A percentile compares a stretch with the other conserved stretches of the same genome.
phyloP scores from a whole-genome alignment of 1,284 basidiomycete species.

The Apiotrichum gracile region DNA sequence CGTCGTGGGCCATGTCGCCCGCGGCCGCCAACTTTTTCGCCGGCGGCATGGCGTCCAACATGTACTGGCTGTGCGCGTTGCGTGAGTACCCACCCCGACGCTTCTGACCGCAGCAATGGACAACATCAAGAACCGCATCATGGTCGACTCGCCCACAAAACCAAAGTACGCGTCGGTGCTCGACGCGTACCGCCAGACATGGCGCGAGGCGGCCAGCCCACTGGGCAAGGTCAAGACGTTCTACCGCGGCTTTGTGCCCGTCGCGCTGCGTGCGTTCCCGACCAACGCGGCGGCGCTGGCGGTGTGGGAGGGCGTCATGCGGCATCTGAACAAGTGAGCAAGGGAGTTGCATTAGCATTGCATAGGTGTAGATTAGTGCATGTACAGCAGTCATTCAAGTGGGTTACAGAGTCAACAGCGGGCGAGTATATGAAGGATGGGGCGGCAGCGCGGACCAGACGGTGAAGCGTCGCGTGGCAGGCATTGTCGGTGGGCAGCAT shows the following conservation, averaged over 20 bases:
- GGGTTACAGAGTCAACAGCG: too few relatives aligned
- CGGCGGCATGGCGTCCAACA: slow-evolving; percentile 46
- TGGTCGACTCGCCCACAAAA: slow-evolving; percentile 42
- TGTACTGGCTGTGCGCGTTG: slow-evolving; percentile 43
- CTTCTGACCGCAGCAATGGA: slow-evolving; percentile 31
- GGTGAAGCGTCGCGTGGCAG: too few relatives aligned
- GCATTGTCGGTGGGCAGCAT: too few relatives aligned
- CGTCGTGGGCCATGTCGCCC: slow-evolving; percentile 41
- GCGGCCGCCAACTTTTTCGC: slow-evolving; percentile 42
- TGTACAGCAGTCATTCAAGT: too few relatives aligned
- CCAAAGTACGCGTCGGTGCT: slow-evolving; percentile 37
- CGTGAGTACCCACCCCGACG: slow-evolving; percentile 23
- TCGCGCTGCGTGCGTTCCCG: slow-evolving; percentile 44
- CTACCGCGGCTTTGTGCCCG: slow-evolving; percentile 45
- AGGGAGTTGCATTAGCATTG: too few relatives aligned
- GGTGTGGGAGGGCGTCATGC: slow-evolving; percentile 47
- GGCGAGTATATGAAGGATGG: too few relatives aligned
- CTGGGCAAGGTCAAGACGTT: slow-evolving; percentile 34
- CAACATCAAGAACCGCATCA: slow-evolving; percentile 47
- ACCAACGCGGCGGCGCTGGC: slow-evolving; percentile 46
- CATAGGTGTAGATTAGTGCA: too few relatives aligned
- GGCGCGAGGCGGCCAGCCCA: slow-evolving; percentile 36
- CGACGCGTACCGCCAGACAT: slow-evolving; percentile 38
- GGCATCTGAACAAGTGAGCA: slow-evolving; percentile 6
- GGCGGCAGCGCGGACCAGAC: too few relatives aligned